A percentile compares a stretch with the other conserved stretches of the same genome.
phyloP scores from a whole-genome alignment of 192 early-diverging fungal genomes.

The Neocallimastix lanati region DNA sequence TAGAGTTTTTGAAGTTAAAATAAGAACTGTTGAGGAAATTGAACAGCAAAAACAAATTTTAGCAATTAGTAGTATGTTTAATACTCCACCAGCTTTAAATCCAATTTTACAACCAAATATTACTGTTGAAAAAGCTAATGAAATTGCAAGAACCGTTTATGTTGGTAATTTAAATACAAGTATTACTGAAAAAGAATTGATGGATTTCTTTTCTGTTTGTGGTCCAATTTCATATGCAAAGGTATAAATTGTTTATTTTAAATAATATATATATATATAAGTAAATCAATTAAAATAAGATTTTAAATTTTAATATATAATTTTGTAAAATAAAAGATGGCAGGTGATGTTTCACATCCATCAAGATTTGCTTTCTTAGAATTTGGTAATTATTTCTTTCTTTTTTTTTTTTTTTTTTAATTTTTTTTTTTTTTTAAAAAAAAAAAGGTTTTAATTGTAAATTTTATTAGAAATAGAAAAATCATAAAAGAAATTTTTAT shows the following conservation, averaged over 20 bases:
- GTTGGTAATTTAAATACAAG: conserved; percentile 45
- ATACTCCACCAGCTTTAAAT: conserved; percentile 17
- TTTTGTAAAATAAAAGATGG: conserved; percentile 35
- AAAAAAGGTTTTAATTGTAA: no score
- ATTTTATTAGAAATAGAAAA: no score
- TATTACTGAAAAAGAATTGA: conserved; percentile 39
- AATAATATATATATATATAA: no score
- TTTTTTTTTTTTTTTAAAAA: no score
- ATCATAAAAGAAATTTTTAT: no score
- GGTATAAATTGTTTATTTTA: no score
- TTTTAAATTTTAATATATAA: no score
- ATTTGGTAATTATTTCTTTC: conserved; percentile 22
- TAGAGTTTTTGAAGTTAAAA: conserved; percentile 22
- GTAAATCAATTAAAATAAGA: no score
- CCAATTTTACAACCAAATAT: conserved; percentile 6
- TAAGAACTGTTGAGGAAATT: conserved; percentile 26
- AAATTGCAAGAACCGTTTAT: conserved; percentile 58
- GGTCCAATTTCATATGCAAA: conserved; percentile 48
- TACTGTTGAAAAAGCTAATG: conserved; percentile 43
- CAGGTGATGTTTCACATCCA: conserved; percentile 43
- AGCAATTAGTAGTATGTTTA: background rate
- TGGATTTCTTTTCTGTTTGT: conserved; percentile 33
- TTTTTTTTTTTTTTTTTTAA: no score
- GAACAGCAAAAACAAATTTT: conserved; percentile 4
- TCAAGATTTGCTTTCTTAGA: conserved; percentile 63